phyloP scores from a whole-genome alignment of 2,329 filamentous ascomycete genomes.

The Neoscytalidium dimidiatum region DNA sequence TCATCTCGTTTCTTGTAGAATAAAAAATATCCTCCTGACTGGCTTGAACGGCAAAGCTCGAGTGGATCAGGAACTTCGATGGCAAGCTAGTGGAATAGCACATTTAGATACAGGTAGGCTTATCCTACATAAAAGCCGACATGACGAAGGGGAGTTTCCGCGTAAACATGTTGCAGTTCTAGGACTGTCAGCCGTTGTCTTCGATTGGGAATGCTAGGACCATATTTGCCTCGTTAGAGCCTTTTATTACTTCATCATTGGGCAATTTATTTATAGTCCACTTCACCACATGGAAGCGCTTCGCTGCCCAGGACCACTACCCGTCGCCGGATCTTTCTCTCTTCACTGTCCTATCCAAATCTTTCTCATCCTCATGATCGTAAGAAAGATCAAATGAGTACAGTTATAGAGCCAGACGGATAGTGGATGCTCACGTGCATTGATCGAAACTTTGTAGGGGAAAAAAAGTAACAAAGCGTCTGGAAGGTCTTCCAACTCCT shows the following conservation, averaged over 20 bases:
- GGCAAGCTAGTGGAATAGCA: neutral
- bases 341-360: neutral
- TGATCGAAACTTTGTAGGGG: neutral
- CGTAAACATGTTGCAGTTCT: slow-evolving; percentile 46
- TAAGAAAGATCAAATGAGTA: neutral
- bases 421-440: neutral
- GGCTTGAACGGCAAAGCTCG: neutral
- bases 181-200: slow-evolving; percentile 34
- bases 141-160: slow-evolving; percentile 47
- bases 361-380: neutral
- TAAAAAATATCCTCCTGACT: neutral
- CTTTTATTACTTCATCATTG: neutral
- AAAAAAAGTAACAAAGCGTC: slow-evolving; percentile 16
- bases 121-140: slow-evolving; percentile 45
- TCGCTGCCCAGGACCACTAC: neutral
- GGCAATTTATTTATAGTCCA: neutral
- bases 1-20: neutral
- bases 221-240: slow-evolving; percentile 34
- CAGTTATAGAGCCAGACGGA: neutral
- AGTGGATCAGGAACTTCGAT: neutral
- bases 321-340: neutral
- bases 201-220: slow-evolving; percentile 51
- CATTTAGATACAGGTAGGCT: neutral
- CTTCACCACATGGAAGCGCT: neutral
- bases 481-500: neutral